Percentiles rank a stretch among this genome's conserved stretches.
phyloP scores from a whole-genome alignment of 768 basidiomycete species.

The Tricholoma terreum region DNA sequence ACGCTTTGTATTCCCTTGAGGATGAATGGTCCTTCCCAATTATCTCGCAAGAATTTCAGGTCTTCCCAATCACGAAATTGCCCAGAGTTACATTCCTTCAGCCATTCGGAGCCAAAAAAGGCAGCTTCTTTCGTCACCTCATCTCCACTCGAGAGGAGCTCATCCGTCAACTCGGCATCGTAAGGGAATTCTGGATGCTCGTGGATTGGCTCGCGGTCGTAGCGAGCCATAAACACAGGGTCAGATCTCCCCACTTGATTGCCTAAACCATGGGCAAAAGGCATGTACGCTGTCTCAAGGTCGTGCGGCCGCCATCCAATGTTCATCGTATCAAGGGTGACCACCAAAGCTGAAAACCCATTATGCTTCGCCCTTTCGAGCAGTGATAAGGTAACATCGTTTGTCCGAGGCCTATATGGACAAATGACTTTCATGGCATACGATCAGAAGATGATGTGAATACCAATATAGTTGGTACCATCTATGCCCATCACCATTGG shows the following conservation, averaged over 20 bases:
- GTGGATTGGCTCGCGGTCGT: conserved; percentile 43
- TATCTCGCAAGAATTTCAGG: conserved; percentile 59
- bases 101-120: conserved; percentile 58
- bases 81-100: conserved; percentile 62
- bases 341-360: conserved; percentile 69
- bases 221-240: conserved; percentile 71
- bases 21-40: conserved; percentile 76
- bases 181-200: conserved; percentile 56
- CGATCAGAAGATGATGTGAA: conserved; percentile 7
- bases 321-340: conserved; percentile 73
- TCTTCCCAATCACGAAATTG: conserved; percentile 69
- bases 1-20: conserved; percentile 76
- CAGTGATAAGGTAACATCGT: conserved; percentile 62
- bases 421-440: conserved; percentile 1
- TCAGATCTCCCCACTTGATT: conserved; percentile 68
- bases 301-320: conserved; percentile 81
- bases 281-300: conserved; percentile 59
- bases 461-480: conserved; percentile 84
- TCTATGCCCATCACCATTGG: background rate
- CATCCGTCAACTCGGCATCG: conserved; percentile 45
- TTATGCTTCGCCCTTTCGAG: conserved; percentile 62
- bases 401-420: conserved; percentile 50
- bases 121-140: conserved; percentile 34
- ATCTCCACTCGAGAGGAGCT: conserved; percentile 45
- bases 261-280: conserved; percentile 65